Evolutionary conservation across 192 early-diverging fungal genomes (phyloP).

Genomic region (Chytriomyces sp.): DNA sequence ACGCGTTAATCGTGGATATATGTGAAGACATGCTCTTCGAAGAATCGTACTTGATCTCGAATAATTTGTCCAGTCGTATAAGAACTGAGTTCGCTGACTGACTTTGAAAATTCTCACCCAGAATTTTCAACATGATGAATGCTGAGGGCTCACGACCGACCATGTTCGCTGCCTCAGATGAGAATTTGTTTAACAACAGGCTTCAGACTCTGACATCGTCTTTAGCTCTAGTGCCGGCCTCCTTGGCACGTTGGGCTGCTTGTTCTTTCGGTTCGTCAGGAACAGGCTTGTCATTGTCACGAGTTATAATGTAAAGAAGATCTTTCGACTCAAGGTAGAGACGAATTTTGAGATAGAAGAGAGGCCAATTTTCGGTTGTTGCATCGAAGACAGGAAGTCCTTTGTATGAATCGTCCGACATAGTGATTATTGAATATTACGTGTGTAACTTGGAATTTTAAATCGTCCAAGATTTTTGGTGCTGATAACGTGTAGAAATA

Average conservation of each 20-base stretch:
- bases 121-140: background rate
- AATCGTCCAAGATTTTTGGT: no score
- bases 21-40: background rate
- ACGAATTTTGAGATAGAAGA: background rate
- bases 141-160: background rate
- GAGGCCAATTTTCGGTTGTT: background rate
- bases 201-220: background rate
- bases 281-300: background rate
- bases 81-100: background rate
- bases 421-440: background rate
- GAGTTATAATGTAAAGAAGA: background rate
- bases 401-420: background rate
- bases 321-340: background rate
- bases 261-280: background rate
- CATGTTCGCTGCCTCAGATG: background rate
- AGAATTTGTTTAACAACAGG: background rate
- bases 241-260: background rate
- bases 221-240: background rate
- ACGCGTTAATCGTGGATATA: background rate
- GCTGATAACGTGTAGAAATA: no score
- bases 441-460: no score
- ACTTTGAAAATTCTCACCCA: background rate
- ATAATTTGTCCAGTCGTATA: background rate
- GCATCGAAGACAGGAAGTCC: conserved; percentile 2
- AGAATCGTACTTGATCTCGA: no score